A percentile compares a stretch with the other conserved stretches of the same genome.
Conservation (phyloP, 768 basidiomycete species). For the Artomyces pyxidatus region DNA sequence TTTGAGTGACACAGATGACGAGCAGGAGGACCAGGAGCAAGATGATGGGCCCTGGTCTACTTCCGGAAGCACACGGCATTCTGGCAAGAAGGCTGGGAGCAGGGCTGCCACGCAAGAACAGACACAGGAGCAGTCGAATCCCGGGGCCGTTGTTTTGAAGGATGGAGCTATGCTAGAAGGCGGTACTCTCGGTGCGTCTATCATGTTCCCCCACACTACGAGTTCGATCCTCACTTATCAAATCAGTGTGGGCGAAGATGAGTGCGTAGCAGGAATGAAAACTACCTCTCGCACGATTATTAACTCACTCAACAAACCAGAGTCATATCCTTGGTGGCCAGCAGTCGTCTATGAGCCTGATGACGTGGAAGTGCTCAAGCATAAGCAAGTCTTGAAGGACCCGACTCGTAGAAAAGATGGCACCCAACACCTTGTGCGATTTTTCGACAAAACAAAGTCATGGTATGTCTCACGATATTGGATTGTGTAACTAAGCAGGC, state of each 20-base stretch:
- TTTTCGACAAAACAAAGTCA: slow-evolving; percentile 61
- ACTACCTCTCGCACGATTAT: slow-evolving; percentile 1
- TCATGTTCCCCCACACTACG: background rate
- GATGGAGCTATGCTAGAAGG: slow-evolving; percentile 33
- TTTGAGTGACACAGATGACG: slow-evolving; percentile 7
- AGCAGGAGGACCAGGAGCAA: slow-evolving; percentile 8
- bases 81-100: slow-evolving; percentile 2
- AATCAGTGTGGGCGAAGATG: slow-evolving; percentile 78
- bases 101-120: slow-evolving; percentile 6
- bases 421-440: slow-evolving; percentile 62
- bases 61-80: background rate
- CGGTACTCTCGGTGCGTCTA: slow-evolving; percentile 57
- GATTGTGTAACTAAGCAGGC: background rate
- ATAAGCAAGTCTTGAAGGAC: slow-evolving; percentile 20
- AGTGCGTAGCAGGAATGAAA: slow-evolving; percentile 37
- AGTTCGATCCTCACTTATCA: background rate
- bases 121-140: background rate
- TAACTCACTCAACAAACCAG: slow-evolving; percentile 27
- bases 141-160: slow-evolving; percentile 27
- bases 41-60: background rate
- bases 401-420: slow-evolving; percentile 27
- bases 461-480: slow-evolving; percentile 36
- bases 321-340: slow-evolving; percentile 82
- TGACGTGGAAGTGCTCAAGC: slow-evolving; percentile 37
- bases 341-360: slow-evolving; percentile 66